phyloP scores from a whole-genome alignment of 2,329 filamentous ascomycete genomes.

The Trichoderma breve region DNA sequence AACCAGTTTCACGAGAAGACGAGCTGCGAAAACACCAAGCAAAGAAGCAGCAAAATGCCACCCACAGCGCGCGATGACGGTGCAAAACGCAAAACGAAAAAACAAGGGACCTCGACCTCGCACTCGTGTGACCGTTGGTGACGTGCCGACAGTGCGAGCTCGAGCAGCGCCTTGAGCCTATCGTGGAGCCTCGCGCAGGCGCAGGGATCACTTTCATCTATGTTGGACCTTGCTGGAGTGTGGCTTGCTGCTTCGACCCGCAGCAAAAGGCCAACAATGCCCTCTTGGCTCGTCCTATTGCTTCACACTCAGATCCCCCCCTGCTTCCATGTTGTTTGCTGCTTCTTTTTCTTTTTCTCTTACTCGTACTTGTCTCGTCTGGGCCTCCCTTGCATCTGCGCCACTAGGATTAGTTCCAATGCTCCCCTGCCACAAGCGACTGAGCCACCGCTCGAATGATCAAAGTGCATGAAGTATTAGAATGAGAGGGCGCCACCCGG shows the following conservation, averaged over 20 bases:
- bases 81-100: neutral
- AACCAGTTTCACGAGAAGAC: neutral
- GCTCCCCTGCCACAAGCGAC: constrained; percentile 3
- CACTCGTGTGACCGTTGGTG: constrained; percentile 15
- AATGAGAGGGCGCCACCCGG: neutral
- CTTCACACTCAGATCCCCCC: neutral
- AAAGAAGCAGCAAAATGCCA: neutral
- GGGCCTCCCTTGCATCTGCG: neutral
- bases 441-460: constrained; percentile 7
- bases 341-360: neutral
- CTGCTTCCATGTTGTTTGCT: neutral
- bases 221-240: constrained; percentile 3
- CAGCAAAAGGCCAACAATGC: constrained; percentile 6
- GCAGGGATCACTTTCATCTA: constrained; percentile 26
- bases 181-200: constrained; percentile 32
- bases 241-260: constrained; percentile 9
- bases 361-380: neutral
- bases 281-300: neutral
- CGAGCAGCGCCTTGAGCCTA: constrained; percentile 30
- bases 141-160: constrained; percentile 18
- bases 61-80: neutral
- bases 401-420: constrained; percentile 10
- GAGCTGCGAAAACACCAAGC: neutral
- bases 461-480: neutral
- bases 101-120: neutral